Base-by-base conservation (phyloP, 2,329 filamentous ascomycete species). In the Rachicladosporium sp. region DNA sequence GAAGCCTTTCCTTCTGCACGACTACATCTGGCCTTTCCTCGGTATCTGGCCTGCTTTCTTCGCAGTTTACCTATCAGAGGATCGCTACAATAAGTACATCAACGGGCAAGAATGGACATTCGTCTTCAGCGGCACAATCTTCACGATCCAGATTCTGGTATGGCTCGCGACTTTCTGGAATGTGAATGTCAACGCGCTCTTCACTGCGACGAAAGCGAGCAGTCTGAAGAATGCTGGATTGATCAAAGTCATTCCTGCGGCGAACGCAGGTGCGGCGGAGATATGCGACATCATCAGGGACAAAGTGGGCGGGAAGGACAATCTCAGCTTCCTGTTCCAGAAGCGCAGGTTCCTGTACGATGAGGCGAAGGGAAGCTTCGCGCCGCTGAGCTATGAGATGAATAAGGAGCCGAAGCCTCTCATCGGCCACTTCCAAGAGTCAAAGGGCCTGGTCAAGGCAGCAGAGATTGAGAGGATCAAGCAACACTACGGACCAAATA, bases 141-240 rank as follows among this genome's bases (percentile, higher is more conserved):
- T 93, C 60, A 94, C 88, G 8, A 56, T 82, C 41, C 93, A 98
- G 68, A 79, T 84, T 47, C 73, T 98, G 47, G 67, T 87, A 51
- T 98, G 91, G 89, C 73, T 98, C 46, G 89, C 83, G 67, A 98
- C 91, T 35, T 86, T 96, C 67, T 98, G 91, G 91, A 96, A 85
- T 57, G 86, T 98, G 59, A 80, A 88, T 57, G 68, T 96, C 47
- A 76, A 79, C 56, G 82, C 81, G 13, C 64, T 79, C 44, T 94
- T 96, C 62, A 96, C 83, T 9, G 77, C 88, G 1, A 80, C 71
- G 40, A 74, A 72, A 49, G 83, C 80, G 40, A 73, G 71, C 44
- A 75, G 72, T 36, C 68, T 96, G 29, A 69, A 80, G 38, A 76
- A 81, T 51, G 89, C 91, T 10, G 65, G 79, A 53, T 70, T 93